Percentiles rank a stretch among this genome's conserved stretches.
phyloP scores from a whole-genome alignment of 352 stramenopile genomes.

The Discostella stelligera region DNA sequence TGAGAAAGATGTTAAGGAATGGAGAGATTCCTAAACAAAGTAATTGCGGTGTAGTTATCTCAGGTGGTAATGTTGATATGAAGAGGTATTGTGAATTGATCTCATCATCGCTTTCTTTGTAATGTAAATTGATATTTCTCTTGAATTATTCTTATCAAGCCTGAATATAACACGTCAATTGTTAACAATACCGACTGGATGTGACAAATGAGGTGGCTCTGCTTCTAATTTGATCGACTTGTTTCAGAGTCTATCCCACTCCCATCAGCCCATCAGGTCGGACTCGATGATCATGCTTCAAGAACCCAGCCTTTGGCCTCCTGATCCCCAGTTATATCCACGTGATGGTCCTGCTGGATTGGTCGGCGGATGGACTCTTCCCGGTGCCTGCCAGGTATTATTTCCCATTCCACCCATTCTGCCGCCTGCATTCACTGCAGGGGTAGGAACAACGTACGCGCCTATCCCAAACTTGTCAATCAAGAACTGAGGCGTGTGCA shows the following conservation, averaged over 20 bases:
- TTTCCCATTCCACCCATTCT: conserved; percentile 25
- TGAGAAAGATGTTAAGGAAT: conserved; percentile 46
- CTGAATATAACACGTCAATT: no score
- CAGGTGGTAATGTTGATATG: conserved; percentile 65
- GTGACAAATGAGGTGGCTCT: no score
- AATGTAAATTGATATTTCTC: background rate
- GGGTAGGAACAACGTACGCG: conserved; percentile 56
- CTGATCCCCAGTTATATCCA: conserved; percentile 67
- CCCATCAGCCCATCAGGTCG: no score
- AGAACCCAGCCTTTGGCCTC: conserved; percentile 57
- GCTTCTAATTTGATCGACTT: background rate
- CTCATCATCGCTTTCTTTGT: conserved; percentile 18
- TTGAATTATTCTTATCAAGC: background rate
- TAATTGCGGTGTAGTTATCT: conserved; percentile 56
- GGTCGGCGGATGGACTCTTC: conserved; percentile 40
- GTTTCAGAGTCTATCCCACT: background rate
- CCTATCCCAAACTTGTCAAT: conserved; percentile 77
- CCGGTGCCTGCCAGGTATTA: conserved; percentile 39
- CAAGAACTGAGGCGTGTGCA: conserved; percentile 84
- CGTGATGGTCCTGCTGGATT: conserved; percentile 36
- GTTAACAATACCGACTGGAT: no score
- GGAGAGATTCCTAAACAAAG: conserved; percentile 43
- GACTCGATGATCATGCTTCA: background rate
- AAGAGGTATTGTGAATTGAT: conserved; percentile 48
- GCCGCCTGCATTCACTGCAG: conserved; percentile 15